Base-by-base conservation (phyloP, 2,329 filamentous ascomycete species). In the Sporothrix variecibatus region DNA sequence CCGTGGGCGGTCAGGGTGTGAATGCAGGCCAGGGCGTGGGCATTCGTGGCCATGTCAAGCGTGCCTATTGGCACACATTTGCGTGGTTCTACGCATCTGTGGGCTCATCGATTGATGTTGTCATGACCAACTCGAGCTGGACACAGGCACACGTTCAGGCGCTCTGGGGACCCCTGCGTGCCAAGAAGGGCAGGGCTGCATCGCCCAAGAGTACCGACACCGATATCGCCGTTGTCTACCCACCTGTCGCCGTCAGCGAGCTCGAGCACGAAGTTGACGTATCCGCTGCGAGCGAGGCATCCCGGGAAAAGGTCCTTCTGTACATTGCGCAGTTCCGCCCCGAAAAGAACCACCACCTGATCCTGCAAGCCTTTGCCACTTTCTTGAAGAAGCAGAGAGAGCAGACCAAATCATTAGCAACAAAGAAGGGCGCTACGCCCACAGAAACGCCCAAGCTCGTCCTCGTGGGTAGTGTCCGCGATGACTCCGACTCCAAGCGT, bases 101-200 rank as follows among this genome's bases (percentile, higher is more conserved):
- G 62, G 96, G 96, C 28, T 89, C 92, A 28, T 91, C 92, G 20
- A 89, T 98, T 62, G 95, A 99, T 80, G 89, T 97, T 0, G 95
- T 98, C 77, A 97, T 98, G 94, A 97, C 96, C 74, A 99, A 99
- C 83, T 97, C 94, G 5, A 93, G 89, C 74, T 99, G 96, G 96
- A 99, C 96, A 0, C 92, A 96, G 77, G 87, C 84, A 1, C 94
- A 98, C 80, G 92, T 98, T 77, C 88, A 90, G 76, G 87, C 88
- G 8, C 86, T 98, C 8, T 98, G 95, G 95, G 91, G 91, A 0
- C 87, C 85, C 72, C 85, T 84, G 79, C 86, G 87, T 1, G 64
- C 72, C 7, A 72, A 70, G 78, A 82, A 79, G 64, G 83, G 84
- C 75, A 83, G 84, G 75, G 79, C 28, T 4, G 12, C 28, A 2